Conservation (phyloP, 139 green algal species). For the Marvania coccoides region DNA sequence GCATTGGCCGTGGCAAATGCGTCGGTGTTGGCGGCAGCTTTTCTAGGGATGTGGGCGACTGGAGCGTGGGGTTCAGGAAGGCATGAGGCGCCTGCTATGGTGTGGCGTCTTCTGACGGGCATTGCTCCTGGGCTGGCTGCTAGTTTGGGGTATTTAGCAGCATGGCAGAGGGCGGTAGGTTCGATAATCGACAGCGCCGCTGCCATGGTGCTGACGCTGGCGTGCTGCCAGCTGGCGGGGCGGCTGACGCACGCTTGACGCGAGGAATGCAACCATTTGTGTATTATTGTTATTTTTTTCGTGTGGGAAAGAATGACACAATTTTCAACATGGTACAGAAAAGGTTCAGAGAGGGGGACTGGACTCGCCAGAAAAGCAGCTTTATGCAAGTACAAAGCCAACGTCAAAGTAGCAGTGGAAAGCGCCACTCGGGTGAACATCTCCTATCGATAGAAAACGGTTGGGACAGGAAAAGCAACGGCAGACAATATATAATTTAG, state of each 20-base stretch:
- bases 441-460: no score
- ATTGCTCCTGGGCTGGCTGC: neutral
- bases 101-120: neutral
- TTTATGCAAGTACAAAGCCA: neutral
- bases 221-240: neutral
- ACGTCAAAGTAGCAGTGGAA: neutral
- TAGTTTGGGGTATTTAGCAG: neutral
- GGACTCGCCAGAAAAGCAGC: neutral
- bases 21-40: neutral
- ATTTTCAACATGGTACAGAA: neutral
- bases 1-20: neutral
- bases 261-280: no score
- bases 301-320: neutral
- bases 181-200: neutral
- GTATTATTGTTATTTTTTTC: no score
- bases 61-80: neutral
- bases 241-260: no score
- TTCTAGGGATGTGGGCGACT: neutral
- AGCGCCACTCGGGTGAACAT: no score
- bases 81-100: no score
- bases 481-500: no score
- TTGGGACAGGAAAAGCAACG: no score
- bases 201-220: neutral
- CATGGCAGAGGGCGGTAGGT: neutral
- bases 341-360: neutral